Percentiles rank a stretch among this genome's conserved stretches.
Evolutionary conservation across 176 grass and related monocot genomes (phyloP).

Genomic region (Avena insularis): DNA sequence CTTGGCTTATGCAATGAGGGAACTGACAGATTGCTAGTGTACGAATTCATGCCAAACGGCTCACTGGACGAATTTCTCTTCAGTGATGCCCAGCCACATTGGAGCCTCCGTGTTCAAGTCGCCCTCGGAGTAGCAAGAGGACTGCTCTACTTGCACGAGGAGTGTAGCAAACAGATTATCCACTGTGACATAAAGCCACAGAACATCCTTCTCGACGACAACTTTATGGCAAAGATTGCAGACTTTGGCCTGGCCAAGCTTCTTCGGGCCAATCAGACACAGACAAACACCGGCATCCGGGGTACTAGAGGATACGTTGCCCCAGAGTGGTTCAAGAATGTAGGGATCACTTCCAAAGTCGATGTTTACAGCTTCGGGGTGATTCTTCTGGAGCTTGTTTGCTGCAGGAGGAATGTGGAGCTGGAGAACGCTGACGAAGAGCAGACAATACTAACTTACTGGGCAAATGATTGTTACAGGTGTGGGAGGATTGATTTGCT

Average conservation of each 20-base stretch:
- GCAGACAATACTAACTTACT: constrained; percentile 36
- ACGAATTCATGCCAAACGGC: neutral
- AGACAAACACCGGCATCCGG: constrained; percentile 28
- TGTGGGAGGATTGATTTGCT: constrained; percentile 42
- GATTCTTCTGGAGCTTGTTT: constrained; percentile 44
- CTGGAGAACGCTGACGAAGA: neutral
- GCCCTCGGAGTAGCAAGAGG: no score
- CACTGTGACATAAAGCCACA: constrained; percentile 56
- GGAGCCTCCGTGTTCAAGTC: no score
- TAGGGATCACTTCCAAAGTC: constrained; percentile 35
- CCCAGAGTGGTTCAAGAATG: constrained; percentile 46
- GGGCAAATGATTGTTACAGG: constrained; percentile 43
- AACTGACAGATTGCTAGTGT: neutral
- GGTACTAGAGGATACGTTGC: constrained; percentile 55
- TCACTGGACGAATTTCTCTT: neutral
- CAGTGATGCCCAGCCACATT: neutral
- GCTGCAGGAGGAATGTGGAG: constrained; percentile 43
- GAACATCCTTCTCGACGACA: constrained; percentile 52
- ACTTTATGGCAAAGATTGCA: constrained; percentile 44
- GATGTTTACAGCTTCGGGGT: constrained; percentile 54
- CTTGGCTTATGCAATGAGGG: neutral
- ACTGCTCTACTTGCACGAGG: no score
- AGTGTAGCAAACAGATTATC: neutral
- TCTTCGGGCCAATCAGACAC: constrained; percentile 37
- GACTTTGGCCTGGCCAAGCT: constrained; percentile 61